These are phyloP conservation scores for Chaetomium tenue DNA, from an alignment of 495 filamentous ascomycete genomes.

Conservation along the genomic window DNA sequence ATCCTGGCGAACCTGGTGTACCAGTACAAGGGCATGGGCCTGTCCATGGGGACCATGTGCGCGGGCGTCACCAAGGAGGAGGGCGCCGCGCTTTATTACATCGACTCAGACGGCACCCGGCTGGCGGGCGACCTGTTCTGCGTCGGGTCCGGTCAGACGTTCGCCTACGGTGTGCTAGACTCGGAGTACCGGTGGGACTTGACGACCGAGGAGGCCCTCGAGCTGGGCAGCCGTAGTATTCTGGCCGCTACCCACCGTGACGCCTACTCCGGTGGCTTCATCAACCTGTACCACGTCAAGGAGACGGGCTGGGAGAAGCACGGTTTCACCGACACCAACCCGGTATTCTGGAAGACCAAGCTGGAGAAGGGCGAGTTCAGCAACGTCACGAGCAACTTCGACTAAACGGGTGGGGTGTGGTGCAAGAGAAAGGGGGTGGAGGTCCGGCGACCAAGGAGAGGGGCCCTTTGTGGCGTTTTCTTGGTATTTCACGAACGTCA, in stretches of 20 bases:
- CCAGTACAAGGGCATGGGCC: slow-evolving; percentile 94
- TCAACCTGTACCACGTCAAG: slow-evolving; percentile 98
- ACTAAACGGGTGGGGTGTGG: slow-evolving; percentile 21
- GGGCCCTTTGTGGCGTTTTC: background rate
- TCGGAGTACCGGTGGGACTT: slow-evolving; percentile 91
- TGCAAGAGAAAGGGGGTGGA: slow-evolving; percentile 9
- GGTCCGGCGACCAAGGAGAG: background rate
- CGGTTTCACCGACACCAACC: slow-evolving; percentile 92
- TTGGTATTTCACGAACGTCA: slow-evolving; percentile 6
- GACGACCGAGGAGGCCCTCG: slow-evolving; percentile 79
- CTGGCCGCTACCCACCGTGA: slow-evolving; percentile 97
- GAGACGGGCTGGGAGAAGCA: slow-evolving; percentile 98
- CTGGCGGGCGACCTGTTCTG: slow-evolving; percentile 94
- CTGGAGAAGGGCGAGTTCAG: slow-evolving; percentile 96
- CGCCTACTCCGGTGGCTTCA: slow-evolving; percentile 96
- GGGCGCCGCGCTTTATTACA: slow-evolving; percentile 97
- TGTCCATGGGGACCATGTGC: slow-evolving; percentile 99
- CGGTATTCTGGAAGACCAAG: slow-evolving; percentile 99
- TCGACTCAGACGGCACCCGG: slow-evolving; percentile 94
- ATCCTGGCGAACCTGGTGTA: slow-evolving; percentile 98
- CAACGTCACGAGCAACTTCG: slow-evolving; percentile 83
- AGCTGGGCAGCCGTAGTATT: slow-evolving; percentile 85
- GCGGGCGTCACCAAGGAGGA: slow-evolving; percentile 95
- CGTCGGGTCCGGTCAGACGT: slow-evolving; percentile 96
- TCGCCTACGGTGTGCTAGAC: slow-evolving; percentile 96